Base-by-base conservation (phyloP, 768 basidiomycete species). In the Leccinum subgranulosum region DNA sequence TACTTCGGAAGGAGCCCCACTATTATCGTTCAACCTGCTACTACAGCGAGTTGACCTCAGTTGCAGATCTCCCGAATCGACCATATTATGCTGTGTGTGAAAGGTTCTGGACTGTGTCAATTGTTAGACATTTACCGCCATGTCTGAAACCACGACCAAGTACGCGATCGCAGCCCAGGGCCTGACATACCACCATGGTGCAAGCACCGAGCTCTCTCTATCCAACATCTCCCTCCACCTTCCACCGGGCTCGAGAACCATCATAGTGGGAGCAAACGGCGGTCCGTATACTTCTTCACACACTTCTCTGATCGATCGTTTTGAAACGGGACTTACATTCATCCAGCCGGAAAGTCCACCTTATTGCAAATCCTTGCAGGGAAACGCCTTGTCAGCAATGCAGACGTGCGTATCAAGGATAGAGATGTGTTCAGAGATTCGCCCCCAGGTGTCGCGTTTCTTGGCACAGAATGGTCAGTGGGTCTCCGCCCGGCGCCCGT, bases 241-340 rank as follows among this genome's bases (percentile, higher is more conserved):
- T 4, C 84, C 84, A 2, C 76, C 73, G 17, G 96, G 93, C 1
- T 88, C 88, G 2, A 81, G 95, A 49, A 93, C 91, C 49, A 81
- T 99, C 58, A 75, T 98, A 47, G 77, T 98, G 41, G 96, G 97
- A 49, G 92, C 94, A 21, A 98, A 98, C 70, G 96, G 96, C 74
- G 94, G 94, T 91, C 54, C 59, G 84, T 66, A 43, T 43, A 6
- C 41, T 43, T 43, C 41, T 21, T 52, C 45, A 49, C 52, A 9
- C 47, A 9, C 47, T 47, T 39, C 59, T 25, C 52, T 49, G 8
- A 19, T 51, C 45, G 31, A 50, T 4, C 3, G 12, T 29, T 23
- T 17, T 19, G 4, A 15, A 8, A 21, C 31, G 34, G 49, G 6
- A 28, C 36, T 58, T 33, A 12, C 56, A 28, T 51, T 56, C 54